Evolutionary conservation across 176 grass and related monocot genomes (phyloP), one percentile per base, ranked within the genome.

Genomic region (Hsuehochloa calcarea): DNA sequence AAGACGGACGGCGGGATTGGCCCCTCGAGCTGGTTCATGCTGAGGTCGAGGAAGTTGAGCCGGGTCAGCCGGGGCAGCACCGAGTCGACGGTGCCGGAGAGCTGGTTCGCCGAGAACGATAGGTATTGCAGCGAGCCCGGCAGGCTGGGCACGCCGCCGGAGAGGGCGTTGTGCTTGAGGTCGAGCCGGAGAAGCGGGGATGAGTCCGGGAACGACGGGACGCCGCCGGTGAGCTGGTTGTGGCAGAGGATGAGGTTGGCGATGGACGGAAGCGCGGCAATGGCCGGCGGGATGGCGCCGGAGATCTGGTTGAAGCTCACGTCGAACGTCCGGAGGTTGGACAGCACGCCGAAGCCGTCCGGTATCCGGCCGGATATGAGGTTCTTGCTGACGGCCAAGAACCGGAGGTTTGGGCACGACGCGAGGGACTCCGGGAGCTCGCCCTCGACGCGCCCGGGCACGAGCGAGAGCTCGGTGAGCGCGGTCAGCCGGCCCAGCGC

Each of bases 351-450:
- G 66, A 98, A 14, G 12, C 87, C 90, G 80, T 86, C 75, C 0
- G 93, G 93, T 20, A 98, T 90, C 16, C 8, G 20, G 11, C 95
- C 95, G 20, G 91, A 95, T 61, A 98, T 46, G 72, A 98, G 90
- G 86, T 98, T 98, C 89, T 98, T 98, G 84, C 93, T 95, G 63
- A 98, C 89, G 65, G 95, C 95, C 2, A 98, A 56, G 84, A 98
- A 98, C 1, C 95, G 89, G 55, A 98, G 95, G 67, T 77, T 78
- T 3, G 66, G n/a, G 67, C 91, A 91, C 4, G 80, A 72, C 19
- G 87, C 69, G 65, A 95, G 85, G 1, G 91, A 68, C 43, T 63
- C 46, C 19, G 95, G 95, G 70, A 98, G 86, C 23, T 72, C 47
- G 10, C 93, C 95, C 15, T 81, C 25, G 56, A 98, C 95, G 67